These are phyloP conservation scores for Hevea brasiliensis DNA, from an alignment of 345 rosid genomes.

Conservation along the genomic window DNA sequence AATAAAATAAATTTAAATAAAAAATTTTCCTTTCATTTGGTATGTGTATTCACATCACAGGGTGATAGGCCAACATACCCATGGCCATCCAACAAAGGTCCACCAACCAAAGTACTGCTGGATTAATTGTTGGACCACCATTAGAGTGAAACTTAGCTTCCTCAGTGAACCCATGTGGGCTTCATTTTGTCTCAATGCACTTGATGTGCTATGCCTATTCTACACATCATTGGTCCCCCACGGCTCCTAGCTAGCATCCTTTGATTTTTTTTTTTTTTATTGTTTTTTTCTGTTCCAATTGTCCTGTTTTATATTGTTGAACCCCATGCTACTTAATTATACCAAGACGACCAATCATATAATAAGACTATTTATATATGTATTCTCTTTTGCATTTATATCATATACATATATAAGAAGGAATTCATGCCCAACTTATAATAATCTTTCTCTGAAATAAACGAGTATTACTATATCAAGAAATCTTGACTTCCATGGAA, in stretches of 20 bases:
- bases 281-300: not conserved
- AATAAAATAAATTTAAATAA: no score
- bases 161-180: slow-evolving; percentile 29
- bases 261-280: not conserved
- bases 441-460: no score
- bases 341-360: not conserved
- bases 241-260: not conserved
- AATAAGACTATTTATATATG: not conserved
- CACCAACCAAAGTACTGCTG: not conserved
- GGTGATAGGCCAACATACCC: no score
- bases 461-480: no score
- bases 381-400: not conserved
- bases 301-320: no score
- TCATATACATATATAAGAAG: no score
- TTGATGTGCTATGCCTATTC: not conserved
- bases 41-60: no score
- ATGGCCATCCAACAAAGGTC: no score
- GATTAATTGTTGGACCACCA: slow-evolving; percentile 30
- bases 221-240: slow-evolving; percentile 9
- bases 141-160: slow-evolving; percentile 21
- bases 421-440: no score
- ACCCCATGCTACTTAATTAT: no score
- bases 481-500: no score
- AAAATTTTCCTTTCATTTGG: no score
- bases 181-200: slow-evolving; percentile 18